A percentile compares a stretch with the other conserved stretches of the same genome.
Conservation (phyloP, 2,329 filamentous ascomycete species). For the Nemania bipapillata region DNA sequence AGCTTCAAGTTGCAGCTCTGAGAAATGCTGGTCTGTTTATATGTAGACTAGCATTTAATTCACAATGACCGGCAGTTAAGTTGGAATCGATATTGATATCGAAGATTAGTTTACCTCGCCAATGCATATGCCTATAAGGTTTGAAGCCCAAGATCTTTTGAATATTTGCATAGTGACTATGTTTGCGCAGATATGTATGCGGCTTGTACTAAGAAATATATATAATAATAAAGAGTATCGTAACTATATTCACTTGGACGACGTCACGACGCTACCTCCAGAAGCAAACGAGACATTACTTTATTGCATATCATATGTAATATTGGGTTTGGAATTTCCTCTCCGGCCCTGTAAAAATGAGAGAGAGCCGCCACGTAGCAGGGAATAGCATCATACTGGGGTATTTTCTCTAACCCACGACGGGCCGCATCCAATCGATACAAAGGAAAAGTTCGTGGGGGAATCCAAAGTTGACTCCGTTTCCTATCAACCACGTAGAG, state of each 20-base stretch:
- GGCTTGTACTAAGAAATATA: neutral
- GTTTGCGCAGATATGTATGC: neutral
- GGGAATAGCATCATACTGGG: conserved; percentile 30
- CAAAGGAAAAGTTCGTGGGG: conserved; percentile 30
- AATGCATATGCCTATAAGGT: neutral
- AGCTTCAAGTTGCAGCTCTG: neutral
- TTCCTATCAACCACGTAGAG: conserved; percentile 24
- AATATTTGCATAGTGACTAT: neutral
- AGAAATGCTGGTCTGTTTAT: neutral
- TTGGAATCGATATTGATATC: too few relatives aligned
- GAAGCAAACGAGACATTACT: conserved; percentile 21
- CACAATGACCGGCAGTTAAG: neutral
- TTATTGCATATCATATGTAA: conserved; percentile 28
- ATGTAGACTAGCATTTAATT: neutral
- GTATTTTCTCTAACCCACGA: conserved; percentile 21
- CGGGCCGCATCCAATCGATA: conserved; percentile 32
- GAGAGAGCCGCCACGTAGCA: neutral
- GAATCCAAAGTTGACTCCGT: conserved; percentile 38
- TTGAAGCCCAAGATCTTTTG: neutral
- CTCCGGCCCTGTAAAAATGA: conserved; percentile 4
- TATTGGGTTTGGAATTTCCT: conserved; percentile 7
- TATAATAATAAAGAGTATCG: neutral
- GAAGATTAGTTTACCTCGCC: neutral
- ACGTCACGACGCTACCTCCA: neutral
- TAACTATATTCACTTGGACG: neutral